Percentiles rank a stretch among this genome's conserved stretches.
phyloP scores from a whole-genome alignment of 2,329 filamentous ascomycete species.

The Penicillium sp. region DNA sequence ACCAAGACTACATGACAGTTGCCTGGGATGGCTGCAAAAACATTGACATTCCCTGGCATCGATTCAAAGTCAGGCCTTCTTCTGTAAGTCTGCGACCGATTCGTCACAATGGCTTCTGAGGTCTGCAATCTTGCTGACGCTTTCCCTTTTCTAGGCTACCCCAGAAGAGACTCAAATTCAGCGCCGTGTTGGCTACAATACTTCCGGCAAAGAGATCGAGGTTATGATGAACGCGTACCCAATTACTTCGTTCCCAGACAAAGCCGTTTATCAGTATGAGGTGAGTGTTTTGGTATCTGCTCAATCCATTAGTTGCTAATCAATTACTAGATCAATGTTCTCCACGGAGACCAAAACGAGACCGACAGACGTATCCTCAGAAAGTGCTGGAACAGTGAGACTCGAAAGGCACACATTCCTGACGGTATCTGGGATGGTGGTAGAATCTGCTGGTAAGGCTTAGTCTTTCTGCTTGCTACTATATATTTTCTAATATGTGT shows the following conservation, averaged over 20 bases:
- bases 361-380: conserved; percentile 57
- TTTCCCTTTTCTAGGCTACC: neutral
- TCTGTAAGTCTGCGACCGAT: neutral
- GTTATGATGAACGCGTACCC: conserved; percentile 73
- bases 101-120: neutral
- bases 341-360: conserved; percentile 61
- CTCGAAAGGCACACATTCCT: conserved; percentile 27
- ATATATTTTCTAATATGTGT: conserved; percentile 18
- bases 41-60: conserved; percentile 9
- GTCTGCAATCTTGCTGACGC: neutral
- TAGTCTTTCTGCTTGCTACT: conserved; percentile 33
- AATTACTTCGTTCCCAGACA: conserved; percentile 59
- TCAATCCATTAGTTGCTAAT: conserved; percentile 10
- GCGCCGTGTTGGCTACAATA: conserved; percentile 49
- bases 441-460: conserved; percentile 74
- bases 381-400: conserved; percentile 70
- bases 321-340: conserved; percentile 60
- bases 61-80: neutral
- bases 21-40: conserved; percentile 7
- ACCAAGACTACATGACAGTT: neutral
- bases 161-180: neutral
- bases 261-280: conserved; percentile 78
- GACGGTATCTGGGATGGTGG: conserved; percentile 72
- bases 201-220: conserved; percentile 53
- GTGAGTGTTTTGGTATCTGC: conserved; percentile 51